These are phyloP conservation scores for Fusarium fujikuroi DNA, from an alignment of 2,329 filamentous ascomycete genomes.

Conservation along the genomic window DNA sequence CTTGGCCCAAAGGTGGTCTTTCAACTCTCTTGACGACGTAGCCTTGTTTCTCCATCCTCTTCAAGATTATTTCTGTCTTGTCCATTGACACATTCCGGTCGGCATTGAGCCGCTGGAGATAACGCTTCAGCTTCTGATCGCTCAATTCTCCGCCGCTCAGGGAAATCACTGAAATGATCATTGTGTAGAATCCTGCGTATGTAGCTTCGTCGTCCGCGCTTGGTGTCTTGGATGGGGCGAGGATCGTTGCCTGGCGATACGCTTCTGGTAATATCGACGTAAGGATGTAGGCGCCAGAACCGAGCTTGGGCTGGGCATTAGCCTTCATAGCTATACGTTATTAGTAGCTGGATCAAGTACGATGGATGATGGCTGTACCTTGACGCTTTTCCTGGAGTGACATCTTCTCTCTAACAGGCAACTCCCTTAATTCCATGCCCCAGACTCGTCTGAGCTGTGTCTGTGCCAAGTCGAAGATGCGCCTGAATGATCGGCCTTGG, in stretches of 20 bases:
- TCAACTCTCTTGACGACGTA: constrained; percentile 84
- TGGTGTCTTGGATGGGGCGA: constrained; percentile 74
- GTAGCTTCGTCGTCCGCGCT: constrained; percentile 76
- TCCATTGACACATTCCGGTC: constrained; percentile 79
- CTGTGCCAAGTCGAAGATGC: constrained; percentile 82
- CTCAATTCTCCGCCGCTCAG: constrained; percentile 78
- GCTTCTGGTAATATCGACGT: constrained; percentile 74
- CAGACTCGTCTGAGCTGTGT: constrained; percentile 75
- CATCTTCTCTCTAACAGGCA: constrained; percentile 83
- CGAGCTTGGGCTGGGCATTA: constrained; percentile 63
- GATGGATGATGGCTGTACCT: constrained; percentile 58
- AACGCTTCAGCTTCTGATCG: constrained; percentile 81
- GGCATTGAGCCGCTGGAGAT: constrained; percentile 79
- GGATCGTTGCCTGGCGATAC: constrained; percentile 74
- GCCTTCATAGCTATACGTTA: constrained; percentile 52
- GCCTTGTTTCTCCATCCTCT: constrained; percentile 80
- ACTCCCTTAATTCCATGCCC: constrained; percentile 91
- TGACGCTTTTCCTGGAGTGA: constrained; percentile 81
- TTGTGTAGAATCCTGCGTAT: constrained; percentile 83
- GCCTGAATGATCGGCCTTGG: constrained; percentile 75
- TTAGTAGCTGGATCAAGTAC: neutral
- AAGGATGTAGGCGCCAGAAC: constrained; percentile 80
- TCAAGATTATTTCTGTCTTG: constrained; percentile 79
- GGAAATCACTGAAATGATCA: constrained; percentile 80
- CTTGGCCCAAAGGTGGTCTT: constrained; percentile 58